These are phyloP conservation scores for Neofusicoccum sp. DNA, from an alignment of 2,329 filamentous ascomycete genomes.

Conservation along the genomic window DNA sequence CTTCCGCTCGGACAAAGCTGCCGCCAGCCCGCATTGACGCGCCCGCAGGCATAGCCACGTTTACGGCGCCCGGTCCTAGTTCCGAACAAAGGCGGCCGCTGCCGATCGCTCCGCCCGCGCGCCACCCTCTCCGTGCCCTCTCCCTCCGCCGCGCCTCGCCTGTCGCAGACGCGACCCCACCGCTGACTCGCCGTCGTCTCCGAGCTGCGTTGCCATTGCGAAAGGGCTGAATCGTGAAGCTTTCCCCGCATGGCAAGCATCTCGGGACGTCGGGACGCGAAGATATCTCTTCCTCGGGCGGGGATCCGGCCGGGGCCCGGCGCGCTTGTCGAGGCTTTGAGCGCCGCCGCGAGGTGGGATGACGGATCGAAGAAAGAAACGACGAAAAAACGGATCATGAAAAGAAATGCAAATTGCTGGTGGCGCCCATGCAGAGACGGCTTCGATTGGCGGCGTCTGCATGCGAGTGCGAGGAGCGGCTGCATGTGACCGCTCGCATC, in stretches of 20 bases:
- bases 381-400: not conserved
- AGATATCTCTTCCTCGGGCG: not conserved
- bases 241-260: slow-evolving; percentile 5
- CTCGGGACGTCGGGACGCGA: not conserved
- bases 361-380: not conserved
- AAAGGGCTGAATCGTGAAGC: slow-evolving; percentile 9
- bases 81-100: slow-evolving; percentile 14
- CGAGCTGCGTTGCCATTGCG: not conserved
- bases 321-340: not conserved
- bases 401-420: not conserved
- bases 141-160: not conserved
- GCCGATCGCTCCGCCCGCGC: slow-evolving; percentile 3
- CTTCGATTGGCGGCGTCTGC: not conserved
- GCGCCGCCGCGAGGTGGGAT: not conserved
- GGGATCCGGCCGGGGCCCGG: not conserved
- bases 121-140: not conserved
- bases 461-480: not conserved
- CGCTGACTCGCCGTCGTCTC: slow-evolving; percentile 4
- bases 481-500: not conserved
- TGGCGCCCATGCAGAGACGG: not conserved
- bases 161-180: not conserved
- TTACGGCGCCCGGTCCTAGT: slow-evolving; percentile 9
- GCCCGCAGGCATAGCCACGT: slow-evolving; percentile 16
- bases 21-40: slow-evolving; percentile 12
- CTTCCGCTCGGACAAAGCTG: slow-evolving; percentile 14